Conservation (phyloP, 2,329 filamentous ascomycete species). For the Hymenoscyphus fructigenus region DNA sequence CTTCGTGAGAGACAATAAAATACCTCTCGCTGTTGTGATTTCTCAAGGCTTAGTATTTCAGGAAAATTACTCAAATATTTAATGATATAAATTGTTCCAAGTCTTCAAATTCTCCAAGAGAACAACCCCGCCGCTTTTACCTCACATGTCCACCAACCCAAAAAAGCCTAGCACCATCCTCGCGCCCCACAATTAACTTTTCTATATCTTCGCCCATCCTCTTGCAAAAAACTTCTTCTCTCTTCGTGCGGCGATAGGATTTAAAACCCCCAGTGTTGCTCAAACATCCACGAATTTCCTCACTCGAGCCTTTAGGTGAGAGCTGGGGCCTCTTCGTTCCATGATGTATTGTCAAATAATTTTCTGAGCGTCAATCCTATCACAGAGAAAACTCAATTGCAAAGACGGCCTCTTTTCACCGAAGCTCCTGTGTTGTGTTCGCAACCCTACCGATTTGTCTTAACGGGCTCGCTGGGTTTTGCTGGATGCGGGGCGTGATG, state of each 20-base stretch:
- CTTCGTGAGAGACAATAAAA: too few relatives aligned
- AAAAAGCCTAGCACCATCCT: too few relatives aligned
- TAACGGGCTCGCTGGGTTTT: constrained; percentile 27
- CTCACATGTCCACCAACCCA: too few relatives aligned
- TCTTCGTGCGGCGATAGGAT: constrained; percentile 37
- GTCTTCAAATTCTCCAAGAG: too few relatives aligned
- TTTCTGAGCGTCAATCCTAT: constrained; percentile 37
- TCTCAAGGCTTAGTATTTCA: too few relatives aligned
- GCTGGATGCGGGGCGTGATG: constrained; percentile 34
- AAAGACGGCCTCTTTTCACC: constrained; percentile 55
- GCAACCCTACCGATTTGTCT: constrained; percentile 29
- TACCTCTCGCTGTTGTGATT: too few relatives aligned
- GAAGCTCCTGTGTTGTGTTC: constrained; percentile 37
- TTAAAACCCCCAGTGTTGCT: constrained; percentile 35
- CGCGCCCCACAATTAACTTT: too few relatives aligned
- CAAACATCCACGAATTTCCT: constrained; percentile 34
- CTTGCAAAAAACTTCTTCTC: neutral
- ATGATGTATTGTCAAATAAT: constrained; percentile 34
- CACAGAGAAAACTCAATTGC: constrained; percentile 66
- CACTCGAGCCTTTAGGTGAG: too few relatives aligned
- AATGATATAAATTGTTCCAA: too few relatives aligned
- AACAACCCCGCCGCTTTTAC: too few relatives aligned
- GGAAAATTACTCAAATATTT: too few relatives aligned
- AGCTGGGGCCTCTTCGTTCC: constrained; percentile 17
- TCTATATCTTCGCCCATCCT: too few relatives aligned